Evolutionary conservation across 2,329 filamentous ascomycete species (phyloP).

Genomic region (Penicillium sp.): DNA sequence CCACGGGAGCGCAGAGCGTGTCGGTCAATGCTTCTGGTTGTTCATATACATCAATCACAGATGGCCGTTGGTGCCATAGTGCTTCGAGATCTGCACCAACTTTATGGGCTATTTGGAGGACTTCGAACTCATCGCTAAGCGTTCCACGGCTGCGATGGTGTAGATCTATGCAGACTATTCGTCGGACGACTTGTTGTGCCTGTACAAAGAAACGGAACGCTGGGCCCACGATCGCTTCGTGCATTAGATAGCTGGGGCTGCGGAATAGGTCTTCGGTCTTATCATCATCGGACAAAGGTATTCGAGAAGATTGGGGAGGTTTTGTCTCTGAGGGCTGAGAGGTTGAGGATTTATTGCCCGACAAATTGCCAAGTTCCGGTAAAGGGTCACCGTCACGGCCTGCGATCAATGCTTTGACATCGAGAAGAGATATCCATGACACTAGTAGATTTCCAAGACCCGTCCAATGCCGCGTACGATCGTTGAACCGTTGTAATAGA

Average conservation of each 20-base stretch:
- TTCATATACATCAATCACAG: constrained; percentile 33
- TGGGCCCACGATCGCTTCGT: constrained; percentile 31
- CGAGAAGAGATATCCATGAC: constrained; percentile 35
- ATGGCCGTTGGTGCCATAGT: constrained; percentile 34
- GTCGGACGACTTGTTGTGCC: constrained; percentile 35
- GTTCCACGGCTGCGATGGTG: constrained; percentile 40
- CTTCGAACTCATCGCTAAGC: constrained; percentile 38
- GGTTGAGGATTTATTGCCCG: constrained; percentile 6
- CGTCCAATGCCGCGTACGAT: constrained; percentile 28
- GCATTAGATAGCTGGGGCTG: constrained; percentile 31
- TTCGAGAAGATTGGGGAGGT: not conserved
- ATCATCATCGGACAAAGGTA: constrained; percentile 5
- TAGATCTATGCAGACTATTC: constrained; percentile 36
- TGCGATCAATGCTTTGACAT: constrained; percentile 37
- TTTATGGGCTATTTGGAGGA: constrained; percentile 37
- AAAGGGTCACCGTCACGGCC: constrained; percentile 37
- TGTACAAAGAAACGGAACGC: constrained; percentile 34
- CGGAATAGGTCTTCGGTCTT: constrained; percentile 19
- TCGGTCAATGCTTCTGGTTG: constrained; percentile 27
- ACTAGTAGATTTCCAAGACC: constrained; percentile 29
- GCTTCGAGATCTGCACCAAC: constrained; percentile 36
- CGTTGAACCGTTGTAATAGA: constrained; percentile 29
- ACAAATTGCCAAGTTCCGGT: constrained; percentile 26
- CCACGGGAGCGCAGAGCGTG: constrained; percentile 26
- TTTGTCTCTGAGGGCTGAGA: constrained; percentile 1